These are phyloP conservation scores for Lodderomyces theae DNA, from an alignment of 1,139 yeast species.

Conservation along the genomic window DNA sequence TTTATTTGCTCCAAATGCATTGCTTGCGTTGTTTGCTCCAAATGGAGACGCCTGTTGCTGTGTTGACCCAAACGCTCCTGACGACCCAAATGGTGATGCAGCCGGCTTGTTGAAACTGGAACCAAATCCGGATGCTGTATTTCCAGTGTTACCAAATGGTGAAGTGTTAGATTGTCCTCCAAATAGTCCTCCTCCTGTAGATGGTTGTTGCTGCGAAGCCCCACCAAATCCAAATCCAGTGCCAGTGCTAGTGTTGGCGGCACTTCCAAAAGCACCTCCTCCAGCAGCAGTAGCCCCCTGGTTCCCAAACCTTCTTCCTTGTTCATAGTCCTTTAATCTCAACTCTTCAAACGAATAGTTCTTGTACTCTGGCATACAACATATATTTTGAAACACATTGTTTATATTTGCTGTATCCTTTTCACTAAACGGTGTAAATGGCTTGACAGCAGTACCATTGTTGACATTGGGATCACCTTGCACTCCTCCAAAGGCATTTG, in stretches of 20 bases:
- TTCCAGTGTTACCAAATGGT: constrained; percentile 20
- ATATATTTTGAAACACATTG: constrained; percentile 68
- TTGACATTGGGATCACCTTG: constrained; percentile 38
- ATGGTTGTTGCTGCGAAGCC: constrained; percentile 10
- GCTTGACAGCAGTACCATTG: constrained; percentile 73
- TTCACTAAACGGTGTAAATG: constrained; percentile 65
- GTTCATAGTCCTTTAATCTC: constrained; percentile 83
- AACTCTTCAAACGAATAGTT: constrained; percentile 84
- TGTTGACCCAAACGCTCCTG: constrained; percentile 17
- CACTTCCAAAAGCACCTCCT: constrained; percentile 8
- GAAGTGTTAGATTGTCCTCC: constrained; percentile 15
- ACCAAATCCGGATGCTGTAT: constrained; percentile 18
- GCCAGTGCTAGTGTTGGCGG: constrained; percentile 23
- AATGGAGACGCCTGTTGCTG: constrained; percentile 13
- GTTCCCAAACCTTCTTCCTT: constrained; percentile 62
- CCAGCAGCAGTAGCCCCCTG: constrained; percentile 23
- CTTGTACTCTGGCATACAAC: constrained; percentile 87
- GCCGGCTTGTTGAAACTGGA: constrained; percentile 16
- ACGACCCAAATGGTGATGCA: constrained; percentile 16
- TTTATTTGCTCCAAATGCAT: constrained; percentile 19
- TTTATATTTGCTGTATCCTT: constrained; percentile 65
- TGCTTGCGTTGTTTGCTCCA: constrained; percentile 12
- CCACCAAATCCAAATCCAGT: constrained; percentile 41
- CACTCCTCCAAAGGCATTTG: constrained; percentile 21
- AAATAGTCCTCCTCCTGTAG: constrained; percentile 13